Base-by-base conservation (phyloP, 2,329 filamentous ascomycete species). In the Fusarium coffeatum region DNA sequence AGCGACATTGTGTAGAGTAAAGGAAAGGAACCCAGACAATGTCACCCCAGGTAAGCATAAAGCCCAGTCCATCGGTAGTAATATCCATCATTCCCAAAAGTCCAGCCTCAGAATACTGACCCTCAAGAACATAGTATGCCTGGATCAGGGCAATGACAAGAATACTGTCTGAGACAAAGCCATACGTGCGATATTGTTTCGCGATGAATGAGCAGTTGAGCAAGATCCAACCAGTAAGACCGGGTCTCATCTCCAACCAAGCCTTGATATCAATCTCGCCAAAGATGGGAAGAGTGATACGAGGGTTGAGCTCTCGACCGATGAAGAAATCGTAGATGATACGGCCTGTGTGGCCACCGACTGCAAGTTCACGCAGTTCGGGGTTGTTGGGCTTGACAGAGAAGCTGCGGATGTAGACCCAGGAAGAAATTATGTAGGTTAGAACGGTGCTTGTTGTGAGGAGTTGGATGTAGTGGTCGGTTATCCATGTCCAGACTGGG, bases 281-380 rank as follows among this genome's bases (percentile, higher is more conserved):
- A 64, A 97, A 84, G 42, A 96, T 78, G 0, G 93, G 93, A 18
- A 97, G 81, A 0, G 85, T 88, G 59, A 96, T 79, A 46, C 94
- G 92, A 5, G 94, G 94, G 81, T 97, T 98, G 59, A 97, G 89
- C 78, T 97, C 94, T 22, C 94, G 92, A n/a, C 94, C 94, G 68
- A 98, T 97, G 80, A 93, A 97, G 87, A 93, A 98, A 80, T 98
- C 94, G 80, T 98, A 97, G 32, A 97, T 83, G 64, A 93, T 82
- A 78, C 93, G 97, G 54, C 93, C 94, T 2, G 89, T 90, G 73
- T 91, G 88, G 11, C 93, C 94, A 28, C 93, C 93, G 8, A 86
- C 86, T 1, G 94, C 94, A 6, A 98, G 85, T 77, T 96, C 90
- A 42, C 94, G 92, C 62, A 88, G 80, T 23, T 90, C 85, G 1